A percentile compares a stretch with the other conserved stretches of the same genome.
These are phyloP conservation scores for Pestalotiopsis fici DNA, from an alignment of 2,329 filamentous ascomycete species.

Conservation along the genomic window DNA sequence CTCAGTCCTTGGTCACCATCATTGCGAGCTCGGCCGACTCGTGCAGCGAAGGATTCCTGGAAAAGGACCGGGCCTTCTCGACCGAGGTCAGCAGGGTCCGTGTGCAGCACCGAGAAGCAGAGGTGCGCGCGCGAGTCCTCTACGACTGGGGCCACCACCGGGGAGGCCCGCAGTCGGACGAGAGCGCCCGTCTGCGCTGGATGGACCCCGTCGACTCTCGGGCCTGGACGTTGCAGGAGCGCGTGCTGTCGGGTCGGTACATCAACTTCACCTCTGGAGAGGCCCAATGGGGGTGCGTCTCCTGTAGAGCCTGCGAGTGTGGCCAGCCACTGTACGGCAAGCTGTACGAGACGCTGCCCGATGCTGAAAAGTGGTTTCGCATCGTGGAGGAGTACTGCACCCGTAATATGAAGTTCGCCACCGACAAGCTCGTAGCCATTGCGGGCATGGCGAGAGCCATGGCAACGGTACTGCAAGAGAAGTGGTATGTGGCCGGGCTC, in stretches of 20 bases:
- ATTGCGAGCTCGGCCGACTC: conserved; percentile 10
- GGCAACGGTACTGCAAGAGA: background rate
- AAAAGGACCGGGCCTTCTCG: background rate
- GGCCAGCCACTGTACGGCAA: background rate
- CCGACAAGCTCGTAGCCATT: background rate
- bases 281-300: conserved; percentile 8
- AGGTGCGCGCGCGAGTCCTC: background rate
- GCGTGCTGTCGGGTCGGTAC: background rate
- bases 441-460: background rate
- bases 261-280: conserved; percentile 9
- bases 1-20: conserved; percentile 15
- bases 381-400: background rate
- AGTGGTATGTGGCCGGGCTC: conserved; percentile 4
- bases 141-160: conserved; percentile 11
- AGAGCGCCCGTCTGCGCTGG: background rate
- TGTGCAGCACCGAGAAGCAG: background rate
- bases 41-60: conserved; percentile 6
- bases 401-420: background rate
- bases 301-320: background rate
- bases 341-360: background rate
- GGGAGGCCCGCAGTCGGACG: background rate
- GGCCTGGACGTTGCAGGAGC: conserved; percentile 9
- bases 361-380: background rate
- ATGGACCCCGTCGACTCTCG: conserved; percentile 6
- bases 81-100: background rate